Evolutionary conservation across 2,329 filamentous ascomycete genomes (phyloP).

Genomic region (Juglanconis juglandina): DNA sequence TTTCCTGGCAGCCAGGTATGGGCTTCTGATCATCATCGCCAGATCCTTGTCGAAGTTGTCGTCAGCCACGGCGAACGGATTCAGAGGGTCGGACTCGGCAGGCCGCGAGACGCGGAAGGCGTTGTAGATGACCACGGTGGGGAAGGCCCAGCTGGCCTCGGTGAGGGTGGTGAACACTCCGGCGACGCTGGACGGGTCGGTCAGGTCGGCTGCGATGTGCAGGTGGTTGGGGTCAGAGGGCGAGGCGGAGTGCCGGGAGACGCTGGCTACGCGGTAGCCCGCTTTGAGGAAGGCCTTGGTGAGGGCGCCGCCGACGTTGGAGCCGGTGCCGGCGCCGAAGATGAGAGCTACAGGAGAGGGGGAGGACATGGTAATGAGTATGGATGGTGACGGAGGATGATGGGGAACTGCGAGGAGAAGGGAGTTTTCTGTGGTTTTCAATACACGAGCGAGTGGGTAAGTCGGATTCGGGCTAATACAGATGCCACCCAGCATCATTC

Average conservation of each 20-base stretch:
- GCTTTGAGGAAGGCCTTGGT: constrained; percentile 2
- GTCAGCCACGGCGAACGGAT: constrained; percentile 4
- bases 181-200: neutral
- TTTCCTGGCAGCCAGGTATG: neutral
- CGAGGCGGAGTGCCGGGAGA: constrained; percentile 4
- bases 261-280: constrained; percentile 7
- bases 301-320: constrained; percentile 9
- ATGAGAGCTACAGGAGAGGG: constrained; percentile 11
- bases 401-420: no score
- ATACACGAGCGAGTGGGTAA: no score
- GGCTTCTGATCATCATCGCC: neutral
- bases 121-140: constrained; percentile 9
- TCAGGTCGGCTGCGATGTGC: constrained; percentile 2
- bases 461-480: no score
- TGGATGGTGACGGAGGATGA: neutral
- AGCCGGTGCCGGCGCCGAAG: constrained; percentile 3
- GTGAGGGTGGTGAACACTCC: neutral
- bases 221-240: neutral
- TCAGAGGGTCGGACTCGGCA: neutral
- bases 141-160: neutral
- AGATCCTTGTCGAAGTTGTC: neutral
- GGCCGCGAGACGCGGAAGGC: neutral
- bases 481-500: no score
- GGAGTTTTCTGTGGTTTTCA: no score
- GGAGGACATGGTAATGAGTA: neutral